phyloP scores from a whole-genome alignment of 1,139 yeast species.

The Groenewaldozyma auringiensis region DNA sequence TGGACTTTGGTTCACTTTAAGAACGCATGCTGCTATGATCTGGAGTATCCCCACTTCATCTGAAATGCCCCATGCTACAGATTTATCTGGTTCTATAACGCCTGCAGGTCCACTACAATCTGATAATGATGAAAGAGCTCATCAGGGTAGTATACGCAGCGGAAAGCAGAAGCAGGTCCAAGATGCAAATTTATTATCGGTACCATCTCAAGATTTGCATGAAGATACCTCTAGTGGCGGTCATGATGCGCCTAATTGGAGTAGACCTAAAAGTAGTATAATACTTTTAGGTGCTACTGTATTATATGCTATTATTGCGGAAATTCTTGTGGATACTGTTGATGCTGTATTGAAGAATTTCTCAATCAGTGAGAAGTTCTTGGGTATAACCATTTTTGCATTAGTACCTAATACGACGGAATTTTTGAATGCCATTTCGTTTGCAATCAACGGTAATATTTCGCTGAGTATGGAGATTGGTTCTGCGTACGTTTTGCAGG shows the following conservation, averaged over 20 bases:
- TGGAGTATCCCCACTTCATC: slow-evolving; percentile 67
- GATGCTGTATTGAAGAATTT: slow-evolving; percentile 74
- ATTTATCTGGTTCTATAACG: slow-evolving; percentile 1
- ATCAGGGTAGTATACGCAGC: background rate
- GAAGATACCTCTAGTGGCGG: slow-evolving; percentile 41
- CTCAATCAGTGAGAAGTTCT: slow-evolving; percentile 79
- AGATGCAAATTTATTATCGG: background rate
- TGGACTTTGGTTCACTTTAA: slow-evolving; percentile 84
- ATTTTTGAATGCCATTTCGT: slow-evolving; percentile 91
- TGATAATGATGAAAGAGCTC: background rate
- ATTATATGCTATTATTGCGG: slow-evolving; percentile 88
- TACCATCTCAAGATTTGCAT: background rate
- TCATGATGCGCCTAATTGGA: slow-evolving; percentile 98
- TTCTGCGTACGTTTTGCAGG: slow-evolving; percentile 94
- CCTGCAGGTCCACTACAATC: background rate
- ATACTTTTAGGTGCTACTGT: slow-evolving; percentile 79
- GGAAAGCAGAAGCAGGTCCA: slow-evolving; percentile 11
- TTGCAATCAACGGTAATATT: slow-evolving; percentile 92
- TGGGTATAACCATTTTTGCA: slow-evolving; percentile 92
- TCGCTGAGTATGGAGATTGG: slow-evolving; percentile 94
- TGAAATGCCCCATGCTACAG: slow-evolving; percentile 20
- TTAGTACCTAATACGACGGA: slow-evolving; percentile 96
- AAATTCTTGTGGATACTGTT: slow-evolving; percentile 86
- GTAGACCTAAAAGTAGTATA: slow-evolving; percentile 74
- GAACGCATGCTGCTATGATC: slow-evolving; percentile 93